Evolutionary conservation across 441 rosid species (phyloP).

Genomic region (Gossypium schwendimanii): DNA sequence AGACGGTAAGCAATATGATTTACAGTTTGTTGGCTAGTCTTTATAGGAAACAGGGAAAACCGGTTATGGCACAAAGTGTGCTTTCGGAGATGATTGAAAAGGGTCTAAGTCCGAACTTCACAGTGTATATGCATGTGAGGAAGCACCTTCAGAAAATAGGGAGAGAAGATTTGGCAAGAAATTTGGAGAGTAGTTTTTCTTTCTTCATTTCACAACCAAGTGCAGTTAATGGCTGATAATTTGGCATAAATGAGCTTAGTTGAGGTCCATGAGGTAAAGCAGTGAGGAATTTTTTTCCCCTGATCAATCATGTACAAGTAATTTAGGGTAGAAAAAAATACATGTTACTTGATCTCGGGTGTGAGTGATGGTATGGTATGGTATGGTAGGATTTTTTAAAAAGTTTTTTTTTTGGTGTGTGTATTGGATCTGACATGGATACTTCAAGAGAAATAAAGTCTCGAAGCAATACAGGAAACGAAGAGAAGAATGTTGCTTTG

Average conservation of each 20-base stretch:
- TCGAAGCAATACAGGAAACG: neutral
- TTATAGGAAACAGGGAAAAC: slow-evolving; percentile 31
- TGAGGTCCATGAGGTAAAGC: too few relatives aligned
- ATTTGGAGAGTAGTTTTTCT: slow-evolving; percentile 23
- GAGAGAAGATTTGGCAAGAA: slow-evolving; percentile 25
- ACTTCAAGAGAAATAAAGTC: too few relatives aligned
- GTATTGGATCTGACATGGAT: too few relatives aligned
- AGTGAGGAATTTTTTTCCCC: too few relatives aligned
- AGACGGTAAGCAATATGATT: slow-evolving; percentile 22
- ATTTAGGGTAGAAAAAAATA: too few relatives aligned
- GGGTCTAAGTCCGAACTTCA: slow-evolving; percentile 38
- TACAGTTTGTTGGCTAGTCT: slow-evolving; percentile 48
- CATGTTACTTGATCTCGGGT: too few relatives aligned
- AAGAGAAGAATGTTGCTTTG: neutral
- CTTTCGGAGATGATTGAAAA: slow-evolving; percentile 45
- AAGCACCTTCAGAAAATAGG: slow-evolving; percentile 29
- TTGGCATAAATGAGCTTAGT: neutral
- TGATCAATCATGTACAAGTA: too few relatives aligned
- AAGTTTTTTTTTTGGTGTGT: too few relatives aligned
- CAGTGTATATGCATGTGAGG: slow-evolving; percentile 26
- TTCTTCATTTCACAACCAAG: slow-evolving; percentile 19
- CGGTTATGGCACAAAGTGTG: slow-evolving; percentile 27
- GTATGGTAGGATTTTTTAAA: too few relatives aligned
- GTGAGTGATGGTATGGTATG: too few relatives aligned
- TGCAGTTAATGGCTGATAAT: slow-evolving; percentile 1